Evolutionary conservation across 202 grass and related monocot genomes (phyloP), one percentile per base, ranked within the genome.

Genomic region (Setaria italica): DNA sequence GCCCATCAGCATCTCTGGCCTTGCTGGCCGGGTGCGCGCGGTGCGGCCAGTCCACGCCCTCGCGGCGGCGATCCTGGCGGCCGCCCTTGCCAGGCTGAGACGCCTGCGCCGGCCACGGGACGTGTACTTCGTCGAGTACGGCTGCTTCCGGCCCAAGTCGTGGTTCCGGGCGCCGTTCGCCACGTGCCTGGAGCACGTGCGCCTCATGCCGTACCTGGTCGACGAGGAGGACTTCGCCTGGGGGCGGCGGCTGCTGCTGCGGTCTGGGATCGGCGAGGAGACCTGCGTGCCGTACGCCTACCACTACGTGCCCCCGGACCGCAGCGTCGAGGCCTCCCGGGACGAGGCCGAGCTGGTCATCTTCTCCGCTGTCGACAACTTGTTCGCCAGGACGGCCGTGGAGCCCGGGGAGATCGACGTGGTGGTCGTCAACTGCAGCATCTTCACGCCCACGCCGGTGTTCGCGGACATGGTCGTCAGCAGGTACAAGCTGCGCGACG

Each of bases 51-150:
- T 64, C 6, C 76, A 86, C 56, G 32, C 25, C 45, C 42, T 85
- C 13, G 77, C 72, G 35, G 73, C 57, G 35, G 41, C 19, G 64
- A 70, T 95, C 64, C 9, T 89, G 1, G 4, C 63, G 9, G 65
- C 70, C 5, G 81, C 86, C 77, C 57, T 55, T 5, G 77, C 30
- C 30, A 89, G 7, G 54, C 33, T 86, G 13, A 17, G 0, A 53
- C 85, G 54, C 39, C 69, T 86, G 76, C 88, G 80, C 20, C 76
- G 87, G 15, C 15, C 64, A 6, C 85, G 82, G 55, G 85, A 86
- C 3, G 89, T 96, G 68, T 96, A 91, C 86, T 82, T 96, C 7
- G 87, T 93, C 7, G 94, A 93, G 72, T 97, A 94, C 46, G 85
- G 87, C 3, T 97, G 94, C 85, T 97, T 97, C 88, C 71, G 88